Base-by-base conservation (phyloP, 305 asterid species). In the Nicotiana rustica region DNA sequence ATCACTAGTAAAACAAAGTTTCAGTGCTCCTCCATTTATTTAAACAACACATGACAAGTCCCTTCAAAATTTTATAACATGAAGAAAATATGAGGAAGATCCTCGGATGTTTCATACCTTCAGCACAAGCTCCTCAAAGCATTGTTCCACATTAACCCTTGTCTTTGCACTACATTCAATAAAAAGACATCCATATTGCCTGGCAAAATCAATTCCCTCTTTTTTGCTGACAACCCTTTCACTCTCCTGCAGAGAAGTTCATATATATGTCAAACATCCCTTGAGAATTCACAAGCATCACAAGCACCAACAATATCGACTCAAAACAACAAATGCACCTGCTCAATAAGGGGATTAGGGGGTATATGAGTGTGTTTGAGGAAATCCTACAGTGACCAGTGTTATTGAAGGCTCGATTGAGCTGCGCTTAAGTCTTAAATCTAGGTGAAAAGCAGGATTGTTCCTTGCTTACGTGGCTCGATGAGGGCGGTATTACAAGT, bases 141-240 rank as follows among this genome's bases (percentile, higher is more conserved):
- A 94, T 82, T 94, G 97, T 89, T 96, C 97, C 86, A 96, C 99
- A 13, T 96, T 96, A 65, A 88, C 89, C 83, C 97, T 92, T 62
- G 99, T 94, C 88, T 93, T 96, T 68, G 99, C 99, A 90, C 99
- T 96, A 77, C 98, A 96, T 88, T 96, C 99, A 14, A 94, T 96
- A 93, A 96, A 96, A 85, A 96, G 93, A 89, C 98, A 94, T 15
- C 98, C 97, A 59, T 92, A 93, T 82, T 94, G 94, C 93, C 99
- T 92, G 4, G 97, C 99, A 88, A 95, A 94, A 84, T 94, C 93
- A 21, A 93, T 90, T 71, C 99, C 99, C 67, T 94, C 99, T 80
- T 91, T 93, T 87, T 94, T 94, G 91, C 93, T 94, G 47, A 95
- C 98, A 56, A 90, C 95, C 88, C 98, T 92, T 82, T 92, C 97